phyloP scores from a whole-genome alignment of 768 basidiomycete species.

The Strobilomyces confusus region DNA sequence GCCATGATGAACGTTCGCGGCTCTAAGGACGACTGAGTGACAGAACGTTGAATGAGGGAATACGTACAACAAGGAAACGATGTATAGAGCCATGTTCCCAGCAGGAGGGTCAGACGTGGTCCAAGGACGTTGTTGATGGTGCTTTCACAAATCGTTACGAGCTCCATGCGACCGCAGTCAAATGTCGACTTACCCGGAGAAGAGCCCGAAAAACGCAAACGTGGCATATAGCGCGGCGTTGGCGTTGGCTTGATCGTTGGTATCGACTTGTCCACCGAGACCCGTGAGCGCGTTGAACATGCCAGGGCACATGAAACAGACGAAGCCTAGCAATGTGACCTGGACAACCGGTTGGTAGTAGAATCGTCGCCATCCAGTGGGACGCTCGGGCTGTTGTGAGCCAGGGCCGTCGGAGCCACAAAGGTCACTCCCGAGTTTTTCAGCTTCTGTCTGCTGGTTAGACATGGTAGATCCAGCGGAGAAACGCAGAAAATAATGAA shows the following conservation, averaged over 20 bases:
- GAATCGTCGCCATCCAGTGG: slow-evolving; percentile 47
- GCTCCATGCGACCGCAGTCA: neutral
- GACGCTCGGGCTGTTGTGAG: slow-evolving; percentile 32
- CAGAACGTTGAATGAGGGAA: neutral
- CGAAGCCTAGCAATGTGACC: slow-evolving; percentile 52
- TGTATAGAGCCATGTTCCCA: slow-evolving; percentile 48
- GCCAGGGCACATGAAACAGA: slow-evolving; percentile 57
- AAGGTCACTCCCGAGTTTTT: neutral
- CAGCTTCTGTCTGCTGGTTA: neutral
- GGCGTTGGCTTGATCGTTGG: slow-evolving; percentile 61
- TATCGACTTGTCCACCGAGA: slow-evolving; percentile 68
- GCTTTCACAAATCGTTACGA: slow-evolving; percentile 32
- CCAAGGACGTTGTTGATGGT: slow-evolving; percentile 71
- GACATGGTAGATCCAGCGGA: neutral
- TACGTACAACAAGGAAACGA: slow-evolving; percentile 43
- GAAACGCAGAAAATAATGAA: neutral
- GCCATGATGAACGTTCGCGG: slow-evolving; percentile 32
- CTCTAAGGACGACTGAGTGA: slow-evolving; percentile 35
- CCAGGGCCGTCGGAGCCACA: neutral
- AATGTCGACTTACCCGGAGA: slow-evolving; percentile 52
- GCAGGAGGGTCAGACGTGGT: slow-evolving; percentile 42
- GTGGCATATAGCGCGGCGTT: slow-evolving; percentile 63
- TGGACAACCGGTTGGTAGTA: slow-evolving; percentile 36
- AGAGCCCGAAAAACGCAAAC: slow-evolving; percentile 60
- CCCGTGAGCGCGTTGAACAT: slow-evolving; percentile 58